Evolutionary conservation across 192 early-diverging fungal genomes (phyloP).

Genomic region (Coemansia sp.): DNA sequence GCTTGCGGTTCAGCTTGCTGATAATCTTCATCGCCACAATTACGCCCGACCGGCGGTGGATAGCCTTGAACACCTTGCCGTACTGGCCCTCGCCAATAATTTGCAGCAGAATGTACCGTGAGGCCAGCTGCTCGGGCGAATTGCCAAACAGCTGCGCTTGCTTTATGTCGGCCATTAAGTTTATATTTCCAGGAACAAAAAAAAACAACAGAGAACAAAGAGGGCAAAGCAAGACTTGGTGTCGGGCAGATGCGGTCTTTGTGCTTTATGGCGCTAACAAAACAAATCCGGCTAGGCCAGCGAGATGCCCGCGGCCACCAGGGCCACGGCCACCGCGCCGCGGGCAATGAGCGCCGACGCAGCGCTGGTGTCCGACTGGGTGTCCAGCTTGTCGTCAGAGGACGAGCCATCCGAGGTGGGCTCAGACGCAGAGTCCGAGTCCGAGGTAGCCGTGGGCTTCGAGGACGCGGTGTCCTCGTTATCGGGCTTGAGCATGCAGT

Average conservation of each 20-base stretch:
- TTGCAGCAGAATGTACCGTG: constrained; percentile 47
- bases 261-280: not conserved
- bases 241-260: no score
- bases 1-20: constrained; percentile 34
- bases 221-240: not conserved
- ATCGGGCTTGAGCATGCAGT: constrained; percentile 47
- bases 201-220: not conserved
- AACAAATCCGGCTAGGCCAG: constrained; percentile 20
- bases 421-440: not conserved
- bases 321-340: constrained; percentile 9
- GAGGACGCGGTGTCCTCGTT: not conserved
- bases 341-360: not conserved
- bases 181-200: not conserved
- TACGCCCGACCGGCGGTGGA: constrained; percentile 30
- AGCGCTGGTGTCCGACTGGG: not conserved
- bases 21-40: constrained; percentile 50
- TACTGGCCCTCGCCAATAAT: constrained; percentile 53
- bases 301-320: constrained; percentile 16
- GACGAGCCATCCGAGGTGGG: not conserved
- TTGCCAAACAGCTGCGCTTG: constrained; percentile 5
- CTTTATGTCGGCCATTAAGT: constrained; percentile 5
- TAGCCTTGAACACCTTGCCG: constrained; percentile 50
- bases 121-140: constrained; percentile 8
- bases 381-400: not conserved
- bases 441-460: not conserved